Percentiles rank a stretch among this genome's conserved stretches.
Conservation (phyloP, 345 rosid species). For the Anastatica hierochuntica region DNA sequence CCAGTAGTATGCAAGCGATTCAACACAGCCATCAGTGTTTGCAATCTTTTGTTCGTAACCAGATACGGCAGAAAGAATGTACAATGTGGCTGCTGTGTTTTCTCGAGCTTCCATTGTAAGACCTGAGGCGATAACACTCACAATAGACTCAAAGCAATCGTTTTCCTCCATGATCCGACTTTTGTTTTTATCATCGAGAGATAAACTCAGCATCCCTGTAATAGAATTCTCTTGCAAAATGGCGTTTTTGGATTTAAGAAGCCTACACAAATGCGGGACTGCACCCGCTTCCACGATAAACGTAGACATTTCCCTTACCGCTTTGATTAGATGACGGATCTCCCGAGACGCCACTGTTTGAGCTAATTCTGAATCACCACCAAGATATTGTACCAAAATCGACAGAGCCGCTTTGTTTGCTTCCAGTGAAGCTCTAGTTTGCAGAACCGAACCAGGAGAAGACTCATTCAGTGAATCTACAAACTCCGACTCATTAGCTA, state of each 20-base stretch:
- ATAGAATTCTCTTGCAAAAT: slow-evolving; percentile 65
- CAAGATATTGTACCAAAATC: slow-evolving; percentile 54
- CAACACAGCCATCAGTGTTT: slow-evolving; percentile 27
- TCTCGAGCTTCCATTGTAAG: too few relatives aligned
- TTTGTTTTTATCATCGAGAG: slow-evolving; percentile 55
- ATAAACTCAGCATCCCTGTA: slow-evolving; percentile 55
- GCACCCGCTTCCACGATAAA: slow-evolving; percentile 80
- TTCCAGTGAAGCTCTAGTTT: slow-evolving; percentile 54
- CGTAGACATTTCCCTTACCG: slow-evolving; percentile 56
- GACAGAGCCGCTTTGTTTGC: slow-evolving; percentile 54
- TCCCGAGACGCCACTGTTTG: slow-evolving; percentile 59
- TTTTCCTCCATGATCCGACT: slow-evolving; percentile 60
- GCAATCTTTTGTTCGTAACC: slow-evolving; percentile 61
- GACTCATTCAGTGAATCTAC: slow-evolving; percentile 33
- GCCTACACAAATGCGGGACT: slow-evolving; percentile 45
- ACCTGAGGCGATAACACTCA: too few relatives aligned
- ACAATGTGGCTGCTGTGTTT: slow-evolving; percentile 32
- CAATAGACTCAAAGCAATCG: slow-evolving; percentile 44
- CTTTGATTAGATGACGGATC: slow-evolving; percentile 62
- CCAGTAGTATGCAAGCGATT: slow-evolving; percentile 37
- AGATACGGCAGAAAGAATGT: slow-evolving; percentile 54
- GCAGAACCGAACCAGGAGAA: slow-evolving; percentile 35
- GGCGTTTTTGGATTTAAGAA: slow-evolving; percentile 43
- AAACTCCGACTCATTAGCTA: slow-evolving; percentile 38
- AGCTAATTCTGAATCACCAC: slow-evolving; percentile 42